Evolutionary conservation across 768 basidiomycete genomes (phyloP).

Genomic region (Trametes sanguinea): DNA sequence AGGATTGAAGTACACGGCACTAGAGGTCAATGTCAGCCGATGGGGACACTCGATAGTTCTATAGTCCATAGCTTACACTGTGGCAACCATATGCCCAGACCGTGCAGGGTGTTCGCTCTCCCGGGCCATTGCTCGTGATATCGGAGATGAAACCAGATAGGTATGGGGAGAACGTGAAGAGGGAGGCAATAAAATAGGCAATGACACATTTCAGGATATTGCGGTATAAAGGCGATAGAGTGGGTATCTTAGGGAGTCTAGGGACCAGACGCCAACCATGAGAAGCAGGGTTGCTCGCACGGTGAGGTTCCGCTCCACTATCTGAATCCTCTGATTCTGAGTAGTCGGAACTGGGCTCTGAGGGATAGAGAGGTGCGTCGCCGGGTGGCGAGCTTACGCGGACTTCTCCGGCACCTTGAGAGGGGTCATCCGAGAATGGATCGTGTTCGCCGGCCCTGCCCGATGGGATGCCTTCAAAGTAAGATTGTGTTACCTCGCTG

Average conservation of each 20-base stretch:
- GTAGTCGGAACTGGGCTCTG: background rate
- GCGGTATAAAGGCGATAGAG: conserved; percentile 53
- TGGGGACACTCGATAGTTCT: background rate
- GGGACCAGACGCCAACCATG: conserved; percentile 1
- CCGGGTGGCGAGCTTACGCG: background rate
- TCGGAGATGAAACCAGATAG: conserved; percentile 72
- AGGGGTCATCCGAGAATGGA: background rate
- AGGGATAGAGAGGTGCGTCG: background rate
- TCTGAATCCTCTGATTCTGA: conserved; percentile 5
- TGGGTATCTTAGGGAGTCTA: conserved; percentile 36
- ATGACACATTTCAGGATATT: conserved; percentile 90
- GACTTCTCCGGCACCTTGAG: background rate
- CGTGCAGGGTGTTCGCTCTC: conserved; percentile 59
- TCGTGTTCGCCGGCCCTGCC: background rate
- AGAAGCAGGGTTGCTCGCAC: background rate
- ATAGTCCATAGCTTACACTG: conserved; percentile 59
- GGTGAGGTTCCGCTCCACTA: background rate
- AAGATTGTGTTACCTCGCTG: background rate
- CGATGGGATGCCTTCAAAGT: conserved; percentile 7
- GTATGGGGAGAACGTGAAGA: conserved; percentile 88
- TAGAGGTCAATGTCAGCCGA: conserved; percentile 27
- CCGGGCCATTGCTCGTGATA: conserved; percentile 52
- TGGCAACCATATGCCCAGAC: conserved; percentile 90
- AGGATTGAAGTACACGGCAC: conserved; percentile 89
- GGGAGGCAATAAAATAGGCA: conserved; percentile 85